Base-by-base conservation (phyloP, 345 rosid species). In the Viola odorata region DNA sequence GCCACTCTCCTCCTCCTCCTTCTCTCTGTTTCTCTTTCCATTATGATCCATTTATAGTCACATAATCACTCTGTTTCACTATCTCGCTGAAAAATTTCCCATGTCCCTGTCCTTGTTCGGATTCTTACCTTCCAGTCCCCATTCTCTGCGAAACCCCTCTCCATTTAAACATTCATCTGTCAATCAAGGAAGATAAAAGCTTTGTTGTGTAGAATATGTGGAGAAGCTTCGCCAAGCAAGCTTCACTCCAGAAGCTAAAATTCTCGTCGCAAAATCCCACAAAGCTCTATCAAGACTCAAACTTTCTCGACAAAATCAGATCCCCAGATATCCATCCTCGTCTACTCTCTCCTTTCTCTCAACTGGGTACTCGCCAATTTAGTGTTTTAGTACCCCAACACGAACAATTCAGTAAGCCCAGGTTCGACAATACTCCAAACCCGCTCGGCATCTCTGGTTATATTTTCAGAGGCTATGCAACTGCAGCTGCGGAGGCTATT, bases 211-310 rank as follows among this genome's bases (percentile, higher is more conserved):
- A 15, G 15, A 62, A 12, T 66, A 90, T 94, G 97, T 88, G 97
- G 97, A 88, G 86, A 61, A 76, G 58, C 80, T 60, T 90, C 41
- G 68, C 82, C 40, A 82, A 66, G 57, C 69, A 75, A 69, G 87
- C 82, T 66, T 55, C 81, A 58, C 45, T 70, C 8, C 53, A 79
- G 56, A 78, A 79, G 69, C 59, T 83, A 48, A 81, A 77, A 42
- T 17, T 67, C 65, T 60, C 68, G 44, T 57, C 68, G 13, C 11
- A 4, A 7, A 59, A 40, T 61, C 45, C 58, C 45, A 54, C 48
- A 2, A 10, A 58, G 37, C 60, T 48, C 36, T 37, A 14, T 37
- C 68, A 12, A n/a, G 37, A 10, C 7, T 55, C 61, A 4, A 50
- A 14, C 55, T 37, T 74, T 48, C 13, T 53, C 5, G 53, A 47